Conservation (phyloP, 2,329 filamentous ascomycete genomes). For the Fusarium napiforme region DNA sequence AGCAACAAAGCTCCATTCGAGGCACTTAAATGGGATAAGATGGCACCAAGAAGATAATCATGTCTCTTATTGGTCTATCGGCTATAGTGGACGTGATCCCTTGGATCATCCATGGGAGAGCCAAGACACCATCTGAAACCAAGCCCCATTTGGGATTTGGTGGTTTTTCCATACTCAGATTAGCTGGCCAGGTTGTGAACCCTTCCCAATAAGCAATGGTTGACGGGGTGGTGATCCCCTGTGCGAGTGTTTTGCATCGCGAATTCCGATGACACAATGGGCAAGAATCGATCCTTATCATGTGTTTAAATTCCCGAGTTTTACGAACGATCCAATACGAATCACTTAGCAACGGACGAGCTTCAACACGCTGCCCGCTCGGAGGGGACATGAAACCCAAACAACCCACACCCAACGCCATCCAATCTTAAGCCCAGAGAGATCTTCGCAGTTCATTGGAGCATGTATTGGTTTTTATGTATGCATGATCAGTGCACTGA, state of each 20-base stretch:
- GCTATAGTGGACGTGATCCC: constrained; percentile 29
- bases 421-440: constrained; percentile 33
- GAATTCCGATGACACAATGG: not conserved
- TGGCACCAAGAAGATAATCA: constrained; percentile 28
- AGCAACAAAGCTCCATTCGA: constrained; percentile 18
- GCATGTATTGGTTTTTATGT: constrained; percentile 5
- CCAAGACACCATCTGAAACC: constrained; percentile 24
- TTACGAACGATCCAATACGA: not conserved
- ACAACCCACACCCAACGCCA: constrained; percentile 26
- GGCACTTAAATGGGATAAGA: constrained; percentile 16
- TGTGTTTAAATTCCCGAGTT: not conserved
- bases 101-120: constrained; percentile 20
- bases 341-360: not conserved
- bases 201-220: constrained; percentile 2
- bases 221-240: constrained; percentile 2
- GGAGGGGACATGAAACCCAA: constrained; percentile 29
- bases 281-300: not conserved
- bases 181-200: constrained; percentile 11
- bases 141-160: constrained; percentile 21
- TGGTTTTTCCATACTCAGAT: not conserved
- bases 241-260: not conserved
- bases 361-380: not conserved
- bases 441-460: constrained; percentile 22
- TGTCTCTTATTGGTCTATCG: constrained; percentile 26
- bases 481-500: not conserved